Percentiles rank a stretch among this genome's conserved stretches.
Evolutionary conservation across 768 basidiomycete genomes (phyloP).

Genomic region (Lactarius sp.): DNA sequence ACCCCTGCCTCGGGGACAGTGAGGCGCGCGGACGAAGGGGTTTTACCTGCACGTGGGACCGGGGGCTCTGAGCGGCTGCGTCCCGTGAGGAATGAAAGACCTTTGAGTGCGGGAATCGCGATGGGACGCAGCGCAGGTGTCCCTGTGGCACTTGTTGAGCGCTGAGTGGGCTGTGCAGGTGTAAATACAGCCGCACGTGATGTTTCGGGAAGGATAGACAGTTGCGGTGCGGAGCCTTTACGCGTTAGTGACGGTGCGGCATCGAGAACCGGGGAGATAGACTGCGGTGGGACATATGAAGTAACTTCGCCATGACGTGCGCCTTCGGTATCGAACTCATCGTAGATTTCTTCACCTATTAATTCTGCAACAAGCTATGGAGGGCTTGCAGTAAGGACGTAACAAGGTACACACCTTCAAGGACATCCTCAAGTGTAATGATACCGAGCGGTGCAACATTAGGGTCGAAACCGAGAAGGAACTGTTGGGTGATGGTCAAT

Average conservation of each 20-base stretch:
- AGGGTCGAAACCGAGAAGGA: slow-evolving; percentile 77
- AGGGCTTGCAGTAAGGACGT: neutral
- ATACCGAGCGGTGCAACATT: slow-evolving; percentile 83
- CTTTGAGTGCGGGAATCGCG: slow-evolving; percentile 22
- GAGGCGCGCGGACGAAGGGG: neutral
- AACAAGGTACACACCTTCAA: slow-evolving; percentile 56
- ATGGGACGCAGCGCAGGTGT: slow-evolving; percentile 15
- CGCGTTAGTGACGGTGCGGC: slow-evolving; percentile 14
- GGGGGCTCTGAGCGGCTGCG: slow-evolving; percentile 25
- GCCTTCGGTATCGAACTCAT: slow-evolving; percentile 82
- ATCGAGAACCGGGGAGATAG: slow-evolving; percentile 23
- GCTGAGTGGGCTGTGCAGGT: slow-evolving; percentile 2
- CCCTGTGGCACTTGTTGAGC: slow-evolving; percentile 12
- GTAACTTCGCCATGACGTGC: slow-evolving; percentile 28
- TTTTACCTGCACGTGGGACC: slow-evolving; percentile 21
- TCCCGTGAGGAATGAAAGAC: slow-evolving; percentile 24
- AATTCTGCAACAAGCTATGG: slow-evolving; percentile 50
- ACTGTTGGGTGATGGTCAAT: slow-evolving; percentile 37
- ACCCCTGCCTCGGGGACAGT: slow-evolving; percentile 1
- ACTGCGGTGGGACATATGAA: slow-evolving; percentile 29
- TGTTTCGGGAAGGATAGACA: neutral
- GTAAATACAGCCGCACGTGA: neutral
- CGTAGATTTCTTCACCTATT: slow-evolving; percentile 90
- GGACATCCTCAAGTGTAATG: slow-evolving; percentile 88
- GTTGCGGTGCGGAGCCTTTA: slow-evolving; percentile 23